Evolutionary conservation across 2,329 filamentous ascomycete genomes (phyloP).

Genomic region (Sporothrix sp.): DNA sequence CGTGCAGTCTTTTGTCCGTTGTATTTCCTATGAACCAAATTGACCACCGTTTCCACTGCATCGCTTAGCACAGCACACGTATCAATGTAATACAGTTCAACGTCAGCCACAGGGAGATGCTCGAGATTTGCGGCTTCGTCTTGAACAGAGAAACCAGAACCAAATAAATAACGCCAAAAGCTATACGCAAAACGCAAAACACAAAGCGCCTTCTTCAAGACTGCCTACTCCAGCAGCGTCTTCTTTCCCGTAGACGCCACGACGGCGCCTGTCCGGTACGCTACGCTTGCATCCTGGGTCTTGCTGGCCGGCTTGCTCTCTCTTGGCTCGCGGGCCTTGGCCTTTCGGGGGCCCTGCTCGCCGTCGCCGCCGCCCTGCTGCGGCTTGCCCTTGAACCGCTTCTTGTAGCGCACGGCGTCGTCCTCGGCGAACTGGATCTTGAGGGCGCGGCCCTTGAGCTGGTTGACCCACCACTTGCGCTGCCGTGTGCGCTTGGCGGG

Average conservation of each 20-base stretch:
- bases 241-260: conserved; percentile 73
- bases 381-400: conserved; percentile 69
- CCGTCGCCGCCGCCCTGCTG: conserved; percentile 28
- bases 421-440: conserved; percentile 94
- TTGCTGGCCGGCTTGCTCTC: conserved; percentile 24
- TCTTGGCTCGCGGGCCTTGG: conserved; percentile 16
- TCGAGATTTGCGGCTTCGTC: no score
- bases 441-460: conserved; percentile 66
- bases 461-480: conserved; percentile 76
- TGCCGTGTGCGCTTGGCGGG: conserved; percentile 44
- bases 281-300: conserved; percentile 38
- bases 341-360: neutral
- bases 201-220: no score
- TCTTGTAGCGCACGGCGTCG: conserved; percentile 79
- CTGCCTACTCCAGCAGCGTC: conserved; percentile 64
- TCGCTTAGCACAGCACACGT: no score
- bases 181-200: neutral
- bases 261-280: conserved; percentile 67
- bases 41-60: no score
- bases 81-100: no score
- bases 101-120: no score
- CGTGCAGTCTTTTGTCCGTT: no score
- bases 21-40: no score
- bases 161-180: neutral
- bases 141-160: neutral